phyloP scores from a whole-genome alignment of 2,329 filamentous ascomycete species.

The Stagonosporopsis tanaceti region DNA sequence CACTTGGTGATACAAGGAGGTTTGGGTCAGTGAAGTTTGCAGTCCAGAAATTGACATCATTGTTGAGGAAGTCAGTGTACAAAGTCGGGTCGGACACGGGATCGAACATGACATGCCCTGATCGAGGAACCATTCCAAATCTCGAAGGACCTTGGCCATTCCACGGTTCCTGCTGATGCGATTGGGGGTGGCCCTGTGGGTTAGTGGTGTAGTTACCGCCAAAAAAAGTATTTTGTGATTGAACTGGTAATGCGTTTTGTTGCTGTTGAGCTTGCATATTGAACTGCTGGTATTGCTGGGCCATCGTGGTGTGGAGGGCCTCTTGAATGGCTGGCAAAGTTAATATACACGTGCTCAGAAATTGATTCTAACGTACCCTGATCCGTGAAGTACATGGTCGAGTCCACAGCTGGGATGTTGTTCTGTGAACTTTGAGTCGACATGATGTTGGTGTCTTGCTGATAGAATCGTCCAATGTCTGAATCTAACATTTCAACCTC shows the following conservation, averaged over 20 bases:
- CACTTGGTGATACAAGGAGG: constrained; percentile 40
- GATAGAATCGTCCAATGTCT: constrained; percentile 41
- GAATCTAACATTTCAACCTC: constrained; percentile 45
- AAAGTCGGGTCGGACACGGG: constrained; percentile 37
- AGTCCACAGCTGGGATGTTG: constrained; percentile 32
- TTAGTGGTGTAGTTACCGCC: constrained; percentile 32
- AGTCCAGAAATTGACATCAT: constrained; percentile 36
- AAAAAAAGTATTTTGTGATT: constrained; percentile 30
- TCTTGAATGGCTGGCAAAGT: constrained; percentile 36
- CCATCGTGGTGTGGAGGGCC: constrained; percentile 33
- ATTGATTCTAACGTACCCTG: constrained; percentile 29
- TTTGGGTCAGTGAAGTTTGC: constrained; percentile 38
- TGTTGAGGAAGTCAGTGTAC: constrained; percentile 29
- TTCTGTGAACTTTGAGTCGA: constrained; percentile 38
- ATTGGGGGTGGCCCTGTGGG: constrained; percentile 18
- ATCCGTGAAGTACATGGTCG: constrained; percentile 33
- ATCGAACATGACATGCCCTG: constrained; percentile 43
- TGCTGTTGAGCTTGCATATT: constrained; percentile 25
- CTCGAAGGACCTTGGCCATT: constrained; percentile 39
- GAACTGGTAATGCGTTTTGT: constrained; percentile 26
- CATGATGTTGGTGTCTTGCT: constrained; percentile 34
- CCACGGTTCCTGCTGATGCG: constrained; percentile 43
- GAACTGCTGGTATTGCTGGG: constrained; percentile 34
- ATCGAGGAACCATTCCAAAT: constrained; percentile 37
- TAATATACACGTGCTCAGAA: constrained; percentile 14